phyloP scores from a whole-genome alignment of 208 protist species.

The Leishmania tropica region DNA sequence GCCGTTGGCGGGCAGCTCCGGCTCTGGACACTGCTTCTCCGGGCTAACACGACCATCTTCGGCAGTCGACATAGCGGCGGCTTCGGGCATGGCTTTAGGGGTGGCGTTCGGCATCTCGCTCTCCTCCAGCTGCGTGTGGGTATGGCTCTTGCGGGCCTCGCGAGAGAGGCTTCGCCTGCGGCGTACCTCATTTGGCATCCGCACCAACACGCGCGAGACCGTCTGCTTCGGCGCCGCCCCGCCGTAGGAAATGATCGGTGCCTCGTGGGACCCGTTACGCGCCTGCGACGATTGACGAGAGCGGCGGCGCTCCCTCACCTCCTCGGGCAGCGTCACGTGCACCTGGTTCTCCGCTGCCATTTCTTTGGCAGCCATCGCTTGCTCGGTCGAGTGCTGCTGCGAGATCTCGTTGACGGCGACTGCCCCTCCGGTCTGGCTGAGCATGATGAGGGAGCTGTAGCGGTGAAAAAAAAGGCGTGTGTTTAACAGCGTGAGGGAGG shows the following conservation, averaged over 20 bases:
- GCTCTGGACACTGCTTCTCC: background rate
- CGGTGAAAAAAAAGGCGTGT: background rate
- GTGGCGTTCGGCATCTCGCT: background rate
- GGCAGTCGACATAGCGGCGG: background rate
- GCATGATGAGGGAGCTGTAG: background rate
- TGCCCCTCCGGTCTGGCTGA: background rate
- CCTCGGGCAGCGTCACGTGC: constrained; percentile 1
- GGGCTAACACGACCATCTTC: background rate
- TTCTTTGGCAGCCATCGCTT: background rate
- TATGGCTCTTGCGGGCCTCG: constrained; percentile 13
- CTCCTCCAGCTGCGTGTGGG: background rate
- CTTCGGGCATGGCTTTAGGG: background rate
- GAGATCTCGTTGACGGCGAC: too few species aligned
- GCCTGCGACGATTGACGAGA: background rate
- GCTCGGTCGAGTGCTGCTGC: background rate
- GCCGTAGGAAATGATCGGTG: background rate
- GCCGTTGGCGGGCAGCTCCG: background rate
- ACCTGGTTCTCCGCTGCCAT: background rate
- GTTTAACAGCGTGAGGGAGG: background rate
- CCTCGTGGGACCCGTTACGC: background rate
- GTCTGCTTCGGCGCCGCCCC: background rate
- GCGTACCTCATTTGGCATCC: constrained; percentile 32
- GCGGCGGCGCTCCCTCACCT: background rate
- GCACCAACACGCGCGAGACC: constrained; percentile 17
- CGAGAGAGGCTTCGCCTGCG: constrained; percentile 15